Base-by-base conservation (phyloP, 805 yeast species). In the Wickerhamiella parazyma region DNA sequence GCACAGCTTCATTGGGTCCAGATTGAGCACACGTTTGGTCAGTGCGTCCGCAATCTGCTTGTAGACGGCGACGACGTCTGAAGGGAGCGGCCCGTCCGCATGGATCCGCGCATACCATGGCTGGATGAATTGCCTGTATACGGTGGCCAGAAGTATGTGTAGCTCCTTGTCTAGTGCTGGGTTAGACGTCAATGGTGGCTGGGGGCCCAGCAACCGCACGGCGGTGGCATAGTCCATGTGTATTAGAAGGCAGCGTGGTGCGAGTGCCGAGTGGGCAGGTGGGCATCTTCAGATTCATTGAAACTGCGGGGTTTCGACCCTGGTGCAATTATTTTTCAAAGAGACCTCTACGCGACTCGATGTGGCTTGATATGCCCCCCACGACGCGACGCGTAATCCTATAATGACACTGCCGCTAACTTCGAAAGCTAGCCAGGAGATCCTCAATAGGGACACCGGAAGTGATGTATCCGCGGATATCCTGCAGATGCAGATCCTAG, bases 91-190 rank as follows among this genome's bases (percentile, higher is more conserved):
- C 25, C 48, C 48, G 7, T 38, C 36, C 4, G 20, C 36, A 12
- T 33, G 25, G 21, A 45, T 34, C 7, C 22, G 24, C n/a, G 18
- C 11, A 33, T 45, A 45, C 48, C 48, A 45, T 2, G 40, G 36
- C n/a, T 20, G n/a, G 16, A 45, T 37, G 25, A 36, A 45, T 18
- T 41, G 45, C 19, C 43, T 33, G 28, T 41, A 41, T 6, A 45
- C 28, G 8, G 36, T 29, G 4, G 38, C 48, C 29, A 45, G 29
- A 45, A 45, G 42, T 3, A 29, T 38, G 17, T 38, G 41, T 1
- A 42, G 26, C 29, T 45, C 48, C 11, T 29, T 24, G 18, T 45
- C 48, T 1, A 45, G 12, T 14, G 18, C 21, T 9, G 33, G 19
- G 12, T 28, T 22, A 3, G 21, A 7, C 3, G 45, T 33, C 11